phyloP scores from a whole-genome alignment of 1,139 yeast species.

The Scheffersomyces parashehatae region DNA sequence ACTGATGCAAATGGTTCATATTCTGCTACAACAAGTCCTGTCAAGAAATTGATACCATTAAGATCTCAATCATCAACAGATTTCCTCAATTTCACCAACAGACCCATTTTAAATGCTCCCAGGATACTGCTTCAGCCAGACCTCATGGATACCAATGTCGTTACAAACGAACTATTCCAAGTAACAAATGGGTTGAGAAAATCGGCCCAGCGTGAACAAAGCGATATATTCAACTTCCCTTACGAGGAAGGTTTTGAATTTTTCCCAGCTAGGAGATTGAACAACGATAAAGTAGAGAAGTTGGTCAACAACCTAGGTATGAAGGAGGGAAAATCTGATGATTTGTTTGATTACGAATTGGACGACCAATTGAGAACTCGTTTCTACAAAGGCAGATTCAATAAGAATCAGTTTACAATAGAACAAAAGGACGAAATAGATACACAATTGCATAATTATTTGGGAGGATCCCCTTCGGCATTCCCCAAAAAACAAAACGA shows the following conservation, averaged over 20 bases:
- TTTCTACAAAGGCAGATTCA: constrained; percentile 41
- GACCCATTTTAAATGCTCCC: neutral
- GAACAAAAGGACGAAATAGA: constrained; percentile 29
- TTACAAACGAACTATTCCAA: constrained; percentile 39
- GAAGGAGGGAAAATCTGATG: constrained; percentile 3
- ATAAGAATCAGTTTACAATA: constrained; percentile 13
- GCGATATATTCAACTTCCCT: constrained; percentile 3
- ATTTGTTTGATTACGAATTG: constrained; percentile 17
- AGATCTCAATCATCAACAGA: constrained; percentile 1
- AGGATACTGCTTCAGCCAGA: constrained; percentile 9
- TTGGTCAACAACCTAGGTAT: constrained; percentile 29
- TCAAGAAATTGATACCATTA: constrained; percentile 5
- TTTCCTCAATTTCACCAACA: neutral
- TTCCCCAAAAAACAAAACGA: constrained; percentile 13
- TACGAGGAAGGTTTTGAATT: constrained; percentile 18
- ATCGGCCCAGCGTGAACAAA: neutral
- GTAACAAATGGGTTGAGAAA: constrained; percentile 30
- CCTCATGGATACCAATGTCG: constrained; percentile 12
- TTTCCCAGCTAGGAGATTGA: constrained; percentile 21
- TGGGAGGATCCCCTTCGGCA: constrained; percentile 12
- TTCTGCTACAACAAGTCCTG: constrained; percentile 7
- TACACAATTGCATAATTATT: constrained; percentile 27
- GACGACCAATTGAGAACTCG: constrained; percentile 52
- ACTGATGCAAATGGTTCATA: neutral
- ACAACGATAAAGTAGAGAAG: constrained; percentile 40